phyloP scores from a whole-genome alignment of 2,329 filamentous ascomycete species.

The Colletotrichum caudatum region DNA sequence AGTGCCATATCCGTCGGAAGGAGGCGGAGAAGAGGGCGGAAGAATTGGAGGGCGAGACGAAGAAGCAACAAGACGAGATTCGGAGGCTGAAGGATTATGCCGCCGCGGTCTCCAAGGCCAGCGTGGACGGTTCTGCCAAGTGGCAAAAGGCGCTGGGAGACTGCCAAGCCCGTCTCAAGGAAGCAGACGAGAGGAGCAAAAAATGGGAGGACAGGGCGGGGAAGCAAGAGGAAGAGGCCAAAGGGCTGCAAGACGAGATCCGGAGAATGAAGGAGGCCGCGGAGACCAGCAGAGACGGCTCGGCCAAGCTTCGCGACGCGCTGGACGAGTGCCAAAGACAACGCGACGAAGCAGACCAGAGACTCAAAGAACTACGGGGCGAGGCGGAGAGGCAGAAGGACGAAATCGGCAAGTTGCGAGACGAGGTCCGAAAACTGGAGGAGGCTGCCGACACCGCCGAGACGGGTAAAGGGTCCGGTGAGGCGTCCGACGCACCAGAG shows the following conservation, averaged over 20 bases:
- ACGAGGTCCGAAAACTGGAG: background rate
- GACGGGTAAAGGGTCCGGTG: too few species aligned
- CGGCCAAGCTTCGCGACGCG: background rate
- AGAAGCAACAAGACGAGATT: background rate
- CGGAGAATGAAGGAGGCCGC: background rate
- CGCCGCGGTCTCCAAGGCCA: background rate
- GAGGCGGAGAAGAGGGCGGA: background rate
- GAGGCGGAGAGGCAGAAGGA: background rate
- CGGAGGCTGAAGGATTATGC: background rate
- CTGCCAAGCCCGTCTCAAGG: background rate
- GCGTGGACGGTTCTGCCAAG: background rate
- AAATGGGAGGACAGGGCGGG: background rate
- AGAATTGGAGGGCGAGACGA: background rate
- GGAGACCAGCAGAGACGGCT: too few species aligned
- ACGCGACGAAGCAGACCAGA: background rate
- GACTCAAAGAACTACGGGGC: background rate
- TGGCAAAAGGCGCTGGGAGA: background rate
- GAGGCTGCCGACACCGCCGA: background rate
- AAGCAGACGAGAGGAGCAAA: background rate
- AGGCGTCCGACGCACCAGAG: background rate
- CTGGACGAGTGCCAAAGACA: background rate
- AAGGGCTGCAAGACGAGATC: background rate
- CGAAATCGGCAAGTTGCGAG: background rate
- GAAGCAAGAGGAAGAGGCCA: background rate
- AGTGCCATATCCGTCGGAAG: background rate